Base-by-base conservation (phyloP, 306 rosid genomes). In the Quercus parvula region DNA sequence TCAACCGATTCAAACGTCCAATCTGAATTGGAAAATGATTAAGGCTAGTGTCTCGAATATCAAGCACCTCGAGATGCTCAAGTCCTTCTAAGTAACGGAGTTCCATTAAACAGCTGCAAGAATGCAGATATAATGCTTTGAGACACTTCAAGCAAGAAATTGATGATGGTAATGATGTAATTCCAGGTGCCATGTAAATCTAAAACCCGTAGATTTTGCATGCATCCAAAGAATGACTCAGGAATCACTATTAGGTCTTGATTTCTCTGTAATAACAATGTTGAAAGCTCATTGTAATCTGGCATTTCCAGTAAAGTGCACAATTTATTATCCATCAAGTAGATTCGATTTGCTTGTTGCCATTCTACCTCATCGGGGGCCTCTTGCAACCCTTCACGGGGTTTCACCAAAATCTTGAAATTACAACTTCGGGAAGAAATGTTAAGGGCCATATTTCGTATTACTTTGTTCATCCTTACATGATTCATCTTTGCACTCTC, bases 21-120 rank as follows among this genome's bases (percentile, higher is more conserved):
- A 79, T 56, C 56, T 22, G 20, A n/a, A 30, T 27, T 28, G 84
- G 49, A 10, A 84, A 6, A 62, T 71, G 76, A 5, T 11, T 24
- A 17, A 84, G 56, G 41, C 28, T 27, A 9, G 71, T 79, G 66
- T 27, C 81, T 2, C 75, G 76, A 24, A 80, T 76, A 73, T 84
- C 87, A 57, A 84, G 84, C 57, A 84, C 75, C 74, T 80, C 81
- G 17, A 79, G 81, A 56, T 18, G 18, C 81, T 54, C 51, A 71
- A 84, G 84, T 31, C 30, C 49, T 18, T 5, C 25, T 18, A 72
- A 64, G 55, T 74, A 33, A 5, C 7, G 61, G 25, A 84, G 74
- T 25, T 56, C 30, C 13, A 2, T 56, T 35, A 79, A 38, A 6
- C 14, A 11, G 30, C 7, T 14, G 4, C 86, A 78, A 17, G 8